phyloP scores from a whole-genome alignment of 78 protist genomes.

The Diacronema lutheri region DNA sequence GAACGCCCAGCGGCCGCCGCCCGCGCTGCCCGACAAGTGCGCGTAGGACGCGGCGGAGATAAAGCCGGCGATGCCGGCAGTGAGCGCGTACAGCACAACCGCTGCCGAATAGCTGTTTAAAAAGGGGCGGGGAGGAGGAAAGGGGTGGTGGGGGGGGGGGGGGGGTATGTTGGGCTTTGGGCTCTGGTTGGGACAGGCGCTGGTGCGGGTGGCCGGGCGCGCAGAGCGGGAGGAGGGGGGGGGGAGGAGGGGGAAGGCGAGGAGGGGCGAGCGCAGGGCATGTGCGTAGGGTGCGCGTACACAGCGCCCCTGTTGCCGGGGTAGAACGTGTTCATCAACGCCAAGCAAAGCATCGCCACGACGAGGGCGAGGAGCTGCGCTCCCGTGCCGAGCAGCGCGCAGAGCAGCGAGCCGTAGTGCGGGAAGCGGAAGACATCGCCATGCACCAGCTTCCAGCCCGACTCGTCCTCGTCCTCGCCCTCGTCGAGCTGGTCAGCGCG shows the following conservation, averaged over 20 bases:
- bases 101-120: conserved; percentile 80
- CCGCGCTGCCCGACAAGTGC: conserved; percentile 49
- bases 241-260: too few relatives aligned
- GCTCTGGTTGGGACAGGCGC: too few relatives aligned
- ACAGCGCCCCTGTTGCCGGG: conserved; percentile 84
- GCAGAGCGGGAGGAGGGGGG: too few relatives aligned
- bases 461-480: conserved; percentile 77
- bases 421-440: conserved; percentile 98
- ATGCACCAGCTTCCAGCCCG: conserved; percentile 97
- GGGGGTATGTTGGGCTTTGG: too few relatives aligned
- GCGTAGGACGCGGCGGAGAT: conserved; percentile 66
- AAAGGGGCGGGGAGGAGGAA: too few relatives aligned
- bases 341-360: conserved; percentile 65
- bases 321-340: conserved; percentile 81
- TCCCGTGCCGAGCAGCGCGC: conserved; percentile 84
- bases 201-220: too few relatives aligned
- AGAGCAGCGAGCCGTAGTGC: conserved; percentile 57
- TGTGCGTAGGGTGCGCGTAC: too few relatives aligned
- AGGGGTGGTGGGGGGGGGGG: too few relatives aligned
- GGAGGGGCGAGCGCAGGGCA: too few relatives aligned
- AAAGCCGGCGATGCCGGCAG: conserved; percentile 71
- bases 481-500: conserved; percentile 19
- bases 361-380: conserved; percentile 80
- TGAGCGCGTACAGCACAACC: conserved; percentile 87
- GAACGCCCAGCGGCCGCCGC: conserved; percentile 87